Base-by-base conservation (phyloP, 495 filamentous ascomycete genomes). In the Tuber magnatum region DNA sequence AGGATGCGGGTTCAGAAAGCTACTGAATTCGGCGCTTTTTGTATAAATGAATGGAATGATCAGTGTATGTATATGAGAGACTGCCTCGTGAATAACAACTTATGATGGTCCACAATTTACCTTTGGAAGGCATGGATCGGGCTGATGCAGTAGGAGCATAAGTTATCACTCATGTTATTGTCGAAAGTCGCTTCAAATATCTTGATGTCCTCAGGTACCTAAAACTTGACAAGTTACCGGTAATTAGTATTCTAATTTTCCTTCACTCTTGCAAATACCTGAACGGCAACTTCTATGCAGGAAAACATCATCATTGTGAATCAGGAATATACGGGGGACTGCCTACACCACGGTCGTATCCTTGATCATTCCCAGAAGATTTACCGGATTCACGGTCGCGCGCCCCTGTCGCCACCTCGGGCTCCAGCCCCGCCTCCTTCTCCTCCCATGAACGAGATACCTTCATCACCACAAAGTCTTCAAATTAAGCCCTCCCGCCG, bases 311-410 rank as follows among this genome's bases (percentile, higher is more conserved):
- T 83, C 65, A 71, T 94, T 0, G 93, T 97, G 24, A 92, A 93
- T 75, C 92, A 95, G 71, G 83, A 85, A 3, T 99, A 93, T 80
- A 89, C 92, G 6, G 83, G 92, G 0, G 93, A 97, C 22, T 97
- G 94, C 73, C 89, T 95, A 46, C 84, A 85, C 42, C 91, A 87
- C 74, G 83, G 85, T 3, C 81, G 85, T 0, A 75, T 95, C 0
- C 80, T 94, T 5, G 88, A 89, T 75, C 84, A 88, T 6, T 81
- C 83, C 2, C 90, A 93, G 71, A 70, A 74, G 3, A 86, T 87
- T 14, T 97, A 94, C 80, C 84, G 83, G 68, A 85, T 94, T 22
- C 77, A 84, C 20, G 90, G 86, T 18, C 74, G 75, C 20, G 76
- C 68, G 28, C 56, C 28, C 20, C 70, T 40, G 10, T 48, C 48